These are phyloP conservation scores for Aureobasidium sp. DNA, from an alignment of 2,329 filamentous ascomycete genomes.

Conservation along the genomic window DNA sequence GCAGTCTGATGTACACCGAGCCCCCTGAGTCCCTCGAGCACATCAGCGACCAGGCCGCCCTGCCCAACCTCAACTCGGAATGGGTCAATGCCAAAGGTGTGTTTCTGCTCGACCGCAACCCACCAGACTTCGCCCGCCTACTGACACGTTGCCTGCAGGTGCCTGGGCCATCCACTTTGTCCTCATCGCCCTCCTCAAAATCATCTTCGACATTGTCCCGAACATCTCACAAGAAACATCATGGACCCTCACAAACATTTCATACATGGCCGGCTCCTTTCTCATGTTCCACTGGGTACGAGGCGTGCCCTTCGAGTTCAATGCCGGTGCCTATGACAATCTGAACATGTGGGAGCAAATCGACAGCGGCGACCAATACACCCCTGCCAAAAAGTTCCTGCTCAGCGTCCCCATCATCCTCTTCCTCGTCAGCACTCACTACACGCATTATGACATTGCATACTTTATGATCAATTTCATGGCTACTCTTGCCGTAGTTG, in stretches of 20 bases:
- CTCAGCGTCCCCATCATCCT: conserved; percentile 89
- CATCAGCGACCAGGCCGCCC: conserved; percentile 88
- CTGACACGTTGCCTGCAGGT: conserved; percentile 48
- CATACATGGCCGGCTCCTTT: conserved; percentile 98
- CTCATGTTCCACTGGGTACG: conserved; percentile 99
- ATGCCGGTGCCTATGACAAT: conserved; percentile 96
- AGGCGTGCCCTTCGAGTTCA: conserved; percentile 97
- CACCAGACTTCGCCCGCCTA: conserved; percentile 15
- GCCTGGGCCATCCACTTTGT: conserved; percentile 98
- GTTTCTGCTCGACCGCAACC: conserved; percentile 7
- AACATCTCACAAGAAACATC: conserved; percentile 96
- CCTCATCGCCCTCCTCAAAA: conserved; percentile 83
- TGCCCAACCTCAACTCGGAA: conserved; percentile 94
- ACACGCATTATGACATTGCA: conserved; percentile 93
- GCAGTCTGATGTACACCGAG: conserved; percentile 97
- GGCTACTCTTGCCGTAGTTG: conserved; percentile 84
- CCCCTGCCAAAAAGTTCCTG: conserved; percentile 95
- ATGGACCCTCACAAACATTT: conserved; percentile 97
- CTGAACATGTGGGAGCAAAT: conserved; percentile 99
- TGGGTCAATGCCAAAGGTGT: conserved; percentile 99
- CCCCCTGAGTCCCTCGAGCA: conserved; percentile 95
- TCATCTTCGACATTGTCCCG: conserved; percentile 93
- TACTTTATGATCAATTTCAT: conserved; percentile 98
- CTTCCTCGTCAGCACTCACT: conserved; percentile 95
- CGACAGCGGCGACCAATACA: conserved; percentile 97